These are phyloP conservation scores for Alternaria postmessia DNA, from an alignment of 2,329 filamentous ascomycete genomes.

Conservation along the genomic window DNA sequence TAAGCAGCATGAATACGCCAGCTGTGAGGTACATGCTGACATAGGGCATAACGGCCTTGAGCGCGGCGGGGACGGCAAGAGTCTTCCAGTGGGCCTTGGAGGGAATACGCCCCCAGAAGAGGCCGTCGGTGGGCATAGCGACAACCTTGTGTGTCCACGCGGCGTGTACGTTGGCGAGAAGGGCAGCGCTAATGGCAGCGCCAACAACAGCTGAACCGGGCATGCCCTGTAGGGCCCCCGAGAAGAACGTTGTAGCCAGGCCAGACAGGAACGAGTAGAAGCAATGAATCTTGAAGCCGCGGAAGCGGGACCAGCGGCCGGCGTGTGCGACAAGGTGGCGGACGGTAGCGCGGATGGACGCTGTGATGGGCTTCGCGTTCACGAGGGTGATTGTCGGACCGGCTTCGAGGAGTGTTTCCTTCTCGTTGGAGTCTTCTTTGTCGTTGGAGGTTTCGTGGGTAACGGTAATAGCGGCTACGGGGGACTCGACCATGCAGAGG, in stretches of 20 bases:
- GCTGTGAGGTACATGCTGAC: conserved; percentile 62
- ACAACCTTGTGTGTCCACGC: conserved; percentile 90
- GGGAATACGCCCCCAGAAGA: conserved; percentile 72
- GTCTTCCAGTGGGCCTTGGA: conserved; percentile 71
- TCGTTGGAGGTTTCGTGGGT: conserved; percentile 55
- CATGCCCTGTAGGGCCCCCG: conserved; percentile 49
- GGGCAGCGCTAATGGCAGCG: conserved; percentile 66
- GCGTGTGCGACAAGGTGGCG: conserved; percentile 68
- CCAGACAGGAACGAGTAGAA: conserved; percentile 44
- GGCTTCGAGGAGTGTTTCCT: conserved; percentile 51
- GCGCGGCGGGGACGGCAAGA: conserved; percentile 71
- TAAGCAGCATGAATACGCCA: conserved; percentile 48
- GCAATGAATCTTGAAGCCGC: conserved; percentile 67
- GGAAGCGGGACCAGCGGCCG: conserved; percentile 73
- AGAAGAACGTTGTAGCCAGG: conserved; percentile 57
- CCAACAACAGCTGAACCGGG: conserved; percentile 61
- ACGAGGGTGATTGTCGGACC: conserved; percentile 54
- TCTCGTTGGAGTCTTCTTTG: conserved; percentile 47
- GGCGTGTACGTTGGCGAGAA: conserved; percentile 73
- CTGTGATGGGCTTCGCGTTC: conserved; percentile 67
- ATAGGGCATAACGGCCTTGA: conserved; percentile 67
- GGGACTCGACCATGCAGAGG: conserved; percentile 70
- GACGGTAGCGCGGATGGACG: conserved; percentile 65
- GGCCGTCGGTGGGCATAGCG: conserved; percentile 68
- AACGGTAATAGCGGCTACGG: conserved; percentile 60